Conservation (phyloP, 352 stramenopile species). For the Pythium dissotocum region DNA sequence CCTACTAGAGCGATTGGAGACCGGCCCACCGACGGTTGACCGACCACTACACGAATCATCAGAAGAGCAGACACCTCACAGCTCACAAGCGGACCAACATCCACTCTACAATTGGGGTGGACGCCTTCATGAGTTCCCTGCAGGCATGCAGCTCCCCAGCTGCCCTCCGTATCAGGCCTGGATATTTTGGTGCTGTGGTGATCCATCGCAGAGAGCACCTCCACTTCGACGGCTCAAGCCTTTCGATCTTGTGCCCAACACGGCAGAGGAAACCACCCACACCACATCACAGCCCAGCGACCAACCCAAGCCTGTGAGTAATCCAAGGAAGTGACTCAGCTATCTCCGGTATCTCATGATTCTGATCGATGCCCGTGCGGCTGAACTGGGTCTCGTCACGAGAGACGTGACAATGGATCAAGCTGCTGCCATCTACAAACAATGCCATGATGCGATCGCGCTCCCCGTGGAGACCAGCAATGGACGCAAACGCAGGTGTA, state of each 20-base stretch:
- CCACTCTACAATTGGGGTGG: neutral
- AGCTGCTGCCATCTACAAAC: too few relatives aligned
- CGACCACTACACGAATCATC: neutral
- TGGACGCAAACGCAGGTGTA: neutral
- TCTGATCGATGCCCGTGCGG: neutral
- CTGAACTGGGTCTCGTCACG: neutral
- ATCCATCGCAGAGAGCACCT: neutral
- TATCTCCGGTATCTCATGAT: neutral
- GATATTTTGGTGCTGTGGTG: constrained; percentile 4
- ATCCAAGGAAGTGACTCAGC: neutral
- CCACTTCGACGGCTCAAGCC: neutral
- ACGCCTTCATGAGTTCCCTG: neutral
- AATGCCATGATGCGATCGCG: neutral
- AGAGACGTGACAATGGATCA: too few relatives aligned
- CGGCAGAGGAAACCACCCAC: neutral
- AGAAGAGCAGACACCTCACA: neutral
- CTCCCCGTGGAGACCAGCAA: too few relatives aligned
- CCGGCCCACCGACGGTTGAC: neutral
- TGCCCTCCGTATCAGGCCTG: neutral
- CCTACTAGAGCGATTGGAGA: neutral
- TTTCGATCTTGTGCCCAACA: neutral
- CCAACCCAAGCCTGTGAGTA: neutral
- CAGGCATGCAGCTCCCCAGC: neutral
- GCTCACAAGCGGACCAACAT: neutral
- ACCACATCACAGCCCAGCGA: neutral